Conservation (phyloP, 1,284 basidiomycete species). For the Coniferiporia sulphurascens region DNA sequence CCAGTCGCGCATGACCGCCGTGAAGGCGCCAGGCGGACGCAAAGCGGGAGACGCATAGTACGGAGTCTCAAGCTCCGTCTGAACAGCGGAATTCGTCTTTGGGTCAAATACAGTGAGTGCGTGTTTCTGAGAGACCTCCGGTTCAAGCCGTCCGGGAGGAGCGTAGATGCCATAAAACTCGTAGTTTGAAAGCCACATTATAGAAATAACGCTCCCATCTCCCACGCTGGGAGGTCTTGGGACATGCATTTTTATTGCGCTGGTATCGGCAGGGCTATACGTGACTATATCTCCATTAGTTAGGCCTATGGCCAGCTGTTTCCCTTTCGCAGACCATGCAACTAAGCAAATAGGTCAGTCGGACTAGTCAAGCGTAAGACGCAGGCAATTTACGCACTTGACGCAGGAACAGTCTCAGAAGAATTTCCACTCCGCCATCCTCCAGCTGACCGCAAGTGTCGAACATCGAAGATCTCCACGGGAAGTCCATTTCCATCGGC, state of each 20-base stretch:
- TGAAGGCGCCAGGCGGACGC: slow-evolving; percentile 50
- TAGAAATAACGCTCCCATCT: slow-evolving; percentile 47
- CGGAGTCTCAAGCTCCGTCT: slow-evolving; percentile 47
- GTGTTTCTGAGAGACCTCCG: slow-evolving; percentile 51
- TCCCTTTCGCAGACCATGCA: slow-evolving; percentile 85
- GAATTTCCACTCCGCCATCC: slow-evolving; percentile 56
- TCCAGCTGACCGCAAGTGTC: slow-evolving; percentile 45
- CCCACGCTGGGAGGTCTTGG: slow-evolving; percentile 47
- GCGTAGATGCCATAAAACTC: slow-evolving; percentile 70
- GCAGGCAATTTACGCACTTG: slow-evolving; percentile 40
- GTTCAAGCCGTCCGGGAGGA: slow-evolving; percentile 34
- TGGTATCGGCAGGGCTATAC: slow-evolving; percentile 55
- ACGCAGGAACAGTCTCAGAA: slow-evolving; percentile 45
- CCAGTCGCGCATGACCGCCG: slow-evolving; percentile 59
- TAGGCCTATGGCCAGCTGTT: slow-evolving; percentile 76
- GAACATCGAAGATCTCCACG: slow-evolving; percentile 56
- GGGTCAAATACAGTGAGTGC: slow-evolving; percentile 57
- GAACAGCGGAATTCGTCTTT: slow-evolving; percentile 46
- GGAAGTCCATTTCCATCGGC: slow-evolving; percentile 30
- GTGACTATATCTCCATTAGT: slow-evolving; percentile 69
- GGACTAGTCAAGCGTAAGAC: neutral
- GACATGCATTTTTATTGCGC: slow-evolving; percentile 53
- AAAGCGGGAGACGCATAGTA: slow-evolving; percentile 51
- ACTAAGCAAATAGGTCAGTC: slow-evolving; percentile 35
- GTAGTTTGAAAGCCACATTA: slow-evolving; percentile 70